A percentile compares a stretch with the other conserved stretches of the same genome.
phyloP scores from a whole-genome alignment of 345 rosid genomes.

The Capsella bursapastoris region DNA sequence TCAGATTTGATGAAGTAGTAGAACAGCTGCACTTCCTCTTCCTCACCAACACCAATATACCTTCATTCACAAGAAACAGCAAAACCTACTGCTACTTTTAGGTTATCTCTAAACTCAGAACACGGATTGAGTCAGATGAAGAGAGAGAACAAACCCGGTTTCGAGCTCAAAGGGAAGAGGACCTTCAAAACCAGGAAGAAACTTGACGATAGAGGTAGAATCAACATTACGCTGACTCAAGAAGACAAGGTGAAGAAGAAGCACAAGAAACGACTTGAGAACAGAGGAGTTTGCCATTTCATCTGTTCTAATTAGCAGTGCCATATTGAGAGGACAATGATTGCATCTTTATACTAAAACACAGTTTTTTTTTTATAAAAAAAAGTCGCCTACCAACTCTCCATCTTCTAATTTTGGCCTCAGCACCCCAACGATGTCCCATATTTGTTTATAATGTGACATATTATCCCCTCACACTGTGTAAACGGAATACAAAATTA shows the following conservation, averaged over 20 bases:
- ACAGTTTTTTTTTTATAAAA: too few species aligned
- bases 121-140: neutral
- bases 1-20: constrained; percentile 64
- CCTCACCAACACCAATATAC: constrained; percentile 57
- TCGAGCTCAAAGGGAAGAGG: constrained; percentile 35
- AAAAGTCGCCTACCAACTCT: neutral
- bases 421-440: neutral
- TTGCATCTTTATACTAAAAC: neutral
- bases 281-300: constrained; percentile 28
- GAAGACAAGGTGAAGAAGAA: constrained; percentile 31
- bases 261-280: constrained; percentile 21
- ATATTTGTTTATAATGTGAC: neutral
- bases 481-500: too few species aligned
- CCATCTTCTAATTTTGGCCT: neutral
- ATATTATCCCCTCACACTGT: too few species aligned
- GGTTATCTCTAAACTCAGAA: neutral
- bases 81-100: neutral
- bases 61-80: constrained; percentile 35
- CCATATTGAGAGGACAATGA: too few species aligned
- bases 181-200: constrained; percentile 34
- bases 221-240: neutral
- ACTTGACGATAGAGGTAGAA: constrained; percentile 20
- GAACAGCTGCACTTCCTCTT: constrained; percentile 52
- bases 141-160: constrained; percentile 17
- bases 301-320: neutral